Base-by-base conservation (phyloP, 2,329 filamentous ascomycete genomes). In the Colletotrichum tamarilloi region DNA sequence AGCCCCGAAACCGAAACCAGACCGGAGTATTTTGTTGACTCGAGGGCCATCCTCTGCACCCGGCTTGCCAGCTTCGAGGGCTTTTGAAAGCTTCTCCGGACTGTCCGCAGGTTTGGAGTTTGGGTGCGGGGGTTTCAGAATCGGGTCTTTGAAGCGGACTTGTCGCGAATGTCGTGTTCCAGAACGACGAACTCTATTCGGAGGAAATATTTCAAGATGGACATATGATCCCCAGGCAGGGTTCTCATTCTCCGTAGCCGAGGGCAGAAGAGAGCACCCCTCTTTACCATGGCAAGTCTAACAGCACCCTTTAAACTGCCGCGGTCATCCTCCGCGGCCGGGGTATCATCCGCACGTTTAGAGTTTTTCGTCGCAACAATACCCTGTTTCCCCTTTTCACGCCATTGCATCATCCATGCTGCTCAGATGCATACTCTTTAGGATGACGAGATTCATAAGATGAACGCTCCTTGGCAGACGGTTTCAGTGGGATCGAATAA, bases 111-210 rank as follows among this genome's bases (percentile, higher is more conserved):
- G 35, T 55, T 26, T 63, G 26, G 38, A 38, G 22, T 42, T 42
- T 42, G 52, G 58, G 30, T 32, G 49, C 58, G 46, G 59, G 22
- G 66, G 66, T 70, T 70, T 65, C 70, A 73, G 60, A 56, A 42
- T 60, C 26, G 26, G 9, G 70, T 24, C 53, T 69, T 73, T 62
- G 70, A 60, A 56, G 26, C 46, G n/a, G 55, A 30, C 38, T 73
- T 73, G 55, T 52, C 55, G 66, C 42, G 66, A 32, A 66, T 24
- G 42, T 52, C 22, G 16, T 57, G 67, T 60, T 73, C 59, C 70
- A 73, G 67, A 49, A 38, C 19, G 12, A 14, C 30, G 5, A 69
- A 70, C 60, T 32, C 32, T 63, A 60, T 46, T 46, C 30, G 9
- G 8, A 7, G 16, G 6, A n/a, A 22, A 26, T 12, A 53, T 52